phyloP scores from a whole-genome alignment of 1,284 basidiomycete genomes.

The Pascua sp. region DNA sequence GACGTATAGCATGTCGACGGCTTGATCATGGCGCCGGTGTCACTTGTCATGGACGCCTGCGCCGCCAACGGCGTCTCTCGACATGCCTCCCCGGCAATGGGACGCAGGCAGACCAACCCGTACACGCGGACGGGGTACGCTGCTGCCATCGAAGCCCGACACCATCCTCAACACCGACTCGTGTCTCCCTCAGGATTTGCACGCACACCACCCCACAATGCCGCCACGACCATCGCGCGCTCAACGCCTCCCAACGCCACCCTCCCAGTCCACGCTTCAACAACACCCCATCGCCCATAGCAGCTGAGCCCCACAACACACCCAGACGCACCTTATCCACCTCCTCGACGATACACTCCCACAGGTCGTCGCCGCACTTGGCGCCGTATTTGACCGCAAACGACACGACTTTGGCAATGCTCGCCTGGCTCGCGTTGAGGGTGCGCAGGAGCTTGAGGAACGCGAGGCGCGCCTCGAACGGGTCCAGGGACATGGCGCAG shows the following conservation, averaged over 20 bases:
- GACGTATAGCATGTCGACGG: no score
- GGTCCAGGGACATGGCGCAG: conserved; percentile 62
- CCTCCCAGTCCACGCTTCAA: background rate
- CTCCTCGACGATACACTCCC: conserved; percentile 90
- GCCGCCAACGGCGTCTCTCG: no score
- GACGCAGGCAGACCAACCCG: no score
- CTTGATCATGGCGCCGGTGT: no score
- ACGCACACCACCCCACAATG: no score
- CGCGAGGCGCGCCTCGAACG: conserved; percentile 84
- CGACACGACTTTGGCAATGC: conserved; percentile 81
- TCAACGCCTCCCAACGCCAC: background rate
- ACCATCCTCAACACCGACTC: no score
- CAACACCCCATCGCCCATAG: background rate
- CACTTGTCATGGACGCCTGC: no score
- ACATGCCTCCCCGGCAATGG: no score
- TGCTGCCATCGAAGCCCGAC: no score
- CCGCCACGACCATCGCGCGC: no score
- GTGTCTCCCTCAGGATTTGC: no score
- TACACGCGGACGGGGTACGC: no score
- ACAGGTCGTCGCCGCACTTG: conserved; percentile 81
- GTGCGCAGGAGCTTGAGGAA: conserved; percentile 68
- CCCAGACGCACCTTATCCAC: conserved; percentile 64
- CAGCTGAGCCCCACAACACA: background rate
- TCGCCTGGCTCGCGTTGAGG: conserved; percentile 82
- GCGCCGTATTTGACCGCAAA: conserved; percentile 81